Conservation (phyloP, 208 protist species). For the Leptomonas pyrrhocoris region DNA sequence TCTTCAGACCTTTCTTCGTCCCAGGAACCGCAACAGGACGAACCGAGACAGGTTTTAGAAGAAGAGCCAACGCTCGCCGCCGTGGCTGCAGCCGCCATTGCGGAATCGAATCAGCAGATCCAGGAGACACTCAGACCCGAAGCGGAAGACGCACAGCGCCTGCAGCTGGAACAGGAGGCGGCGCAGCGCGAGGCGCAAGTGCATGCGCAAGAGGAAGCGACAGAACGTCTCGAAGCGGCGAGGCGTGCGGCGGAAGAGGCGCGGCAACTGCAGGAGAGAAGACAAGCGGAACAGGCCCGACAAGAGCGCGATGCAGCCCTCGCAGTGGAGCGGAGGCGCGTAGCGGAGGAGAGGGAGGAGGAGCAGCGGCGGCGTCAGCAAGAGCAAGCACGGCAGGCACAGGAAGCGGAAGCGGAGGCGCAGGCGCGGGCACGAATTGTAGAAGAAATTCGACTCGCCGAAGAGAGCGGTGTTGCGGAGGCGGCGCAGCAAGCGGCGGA, state of each 20-base stretch:
- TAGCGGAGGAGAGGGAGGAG: slow-evolving; percentile 6
- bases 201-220: slow-evolving; percentile 1
- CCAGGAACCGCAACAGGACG: no score
- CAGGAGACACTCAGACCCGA: slow-evolving; percentile 1
- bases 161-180: background rate
- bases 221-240: background rate
- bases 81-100: background rate
- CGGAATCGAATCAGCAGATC: background rate
- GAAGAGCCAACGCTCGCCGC: background rate
- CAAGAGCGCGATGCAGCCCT: background rate
- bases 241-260: background rate
- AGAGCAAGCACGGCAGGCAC: background rate
- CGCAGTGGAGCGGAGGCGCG: background rate
- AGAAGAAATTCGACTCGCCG: no score
- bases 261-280: slow-evolving; percentile 2
- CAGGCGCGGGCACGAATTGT: no score
- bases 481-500: background rate
- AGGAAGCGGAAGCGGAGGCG: background rate
- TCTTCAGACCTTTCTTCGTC: background rate
- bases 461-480: background rate
- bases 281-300: background rate
- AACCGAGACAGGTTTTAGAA: background rate
- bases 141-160: background rate
- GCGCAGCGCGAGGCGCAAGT: background rate
- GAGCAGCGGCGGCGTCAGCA: background rate